phyloP scores from a whole-genome alignment of 768 basidiomycete species.

The Pleurotus sapidus region DNA sequence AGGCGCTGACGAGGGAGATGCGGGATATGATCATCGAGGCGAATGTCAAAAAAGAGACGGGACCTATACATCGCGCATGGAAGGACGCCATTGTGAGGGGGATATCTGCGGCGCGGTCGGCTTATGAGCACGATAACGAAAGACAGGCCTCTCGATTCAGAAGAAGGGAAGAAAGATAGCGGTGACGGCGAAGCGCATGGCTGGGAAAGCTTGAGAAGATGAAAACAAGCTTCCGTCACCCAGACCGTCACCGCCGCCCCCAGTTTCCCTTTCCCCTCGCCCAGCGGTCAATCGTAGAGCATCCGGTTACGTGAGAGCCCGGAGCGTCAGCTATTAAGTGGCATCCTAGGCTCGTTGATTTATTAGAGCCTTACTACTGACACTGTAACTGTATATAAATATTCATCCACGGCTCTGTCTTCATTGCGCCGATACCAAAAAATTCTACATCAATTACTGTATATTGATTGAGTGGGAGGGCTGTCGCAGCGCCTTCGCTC shows the following conservation, averaged over 20 bases:
- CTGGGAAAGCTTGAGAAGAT: background rate
- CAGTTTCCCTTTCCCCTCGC: background rate
- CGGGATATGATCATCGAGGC: constrained; percentile 64
- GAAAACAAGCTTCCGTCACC: background rate
- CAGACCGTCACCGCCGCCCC: constrained; percentile 9
- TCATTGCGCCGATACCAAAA: no score
- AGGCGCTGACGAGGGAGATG: constrained; percentile 51
- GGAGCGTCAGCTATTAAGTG: constrained; percentile 8
- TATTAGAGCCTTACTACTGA: no score
- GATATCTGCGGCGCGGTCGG: background rate
- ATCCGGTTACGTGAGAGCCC: constrained; percentile 5
- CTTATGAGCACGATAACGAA: background rate
- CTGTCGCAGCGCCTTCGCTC: no score
- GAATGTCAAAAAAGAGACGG: constrained; percentile 51
- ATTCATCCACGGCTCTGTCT: no score
- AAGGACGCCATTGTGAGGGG: constrained; percentile 33
- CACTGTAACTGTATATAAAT: no score
- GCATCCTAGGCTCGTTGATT: no score
- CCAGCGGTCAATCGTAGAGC: background rate
- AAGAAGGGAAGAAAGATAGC: background rate
- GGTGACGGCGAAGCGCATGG: no score
- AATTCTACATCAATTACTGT: no score
- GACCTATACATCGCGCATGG: constrained; percentile 57
- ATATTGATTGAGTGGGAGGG: no score
- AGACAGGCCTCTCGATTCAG: no score